These are phyloP conservation scores for Phytophthora pisi DNA, from an alignment of 352 stramenopile genomes.

Conservation along the genomic window DNA sequence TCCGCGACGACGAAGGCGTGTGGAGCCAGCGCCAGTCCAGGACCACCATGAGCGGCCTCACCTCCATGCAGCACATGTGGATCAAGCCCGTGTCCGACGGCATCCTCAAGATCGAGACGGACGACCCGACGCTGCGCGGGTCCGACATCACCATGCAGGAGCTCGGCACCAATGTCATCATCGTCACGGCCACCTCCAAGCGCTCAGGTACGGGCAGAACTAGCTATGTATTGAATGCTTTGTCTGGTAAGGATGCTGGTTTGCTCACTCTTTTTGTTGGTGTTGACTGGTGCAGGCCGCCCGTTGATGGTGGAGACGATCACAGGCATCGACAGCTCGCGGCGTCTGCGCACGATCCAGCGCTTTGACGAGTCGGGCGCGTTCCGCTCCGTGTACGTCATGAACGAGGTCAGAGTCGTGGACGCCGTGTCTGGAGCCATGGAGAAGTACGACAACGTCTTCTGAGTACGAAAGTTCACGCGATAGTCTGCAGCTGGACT, in stretches of 20 bases:
- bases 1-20: slow-evolving; percentile 85
- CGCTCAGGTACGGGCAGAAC: slow-evolving; percentile 54
- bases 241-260: neutral
- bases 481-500: neutral
- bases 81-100: slow-evolving; percentile 88
- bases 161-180: slow-evolving; percentile 79
- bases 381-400: slow-evolving; percentile 89
- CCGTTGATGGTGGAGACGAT: slow-evolving; percentile 88
- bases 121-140: slow-evolving; percentile 79
- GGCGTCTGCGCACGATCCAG: slow-evolving; percentile 83
- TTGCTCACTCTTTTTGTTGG: slow-evolving; percentile 8
- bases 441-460: slow-evolving; percentile 88
- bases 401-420: slow-evolving; percentile 87
- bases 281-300: slow-evolving; percentile 37
- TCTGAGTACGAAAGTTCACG: slow-evolving; percentile 39
- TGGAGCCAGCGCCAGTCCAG: slow-evolving; percentile 88
- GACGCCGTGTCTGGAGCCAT: slow-evolving; percentile 88
- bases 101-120: slow-evolving; percentile 88
- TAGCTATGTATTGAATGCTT: neutral
- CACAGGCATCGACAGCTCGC: slow-evolving; percentile 81
- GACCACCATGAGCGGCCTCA: slow-evolving; percentile 87
- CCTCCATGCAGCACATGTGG: slow-evolving; percentile 88
- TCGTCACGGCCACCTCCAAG: slow-evolving; percentile 87
- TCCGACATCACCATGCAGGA: slow-evolving; percentile 89
- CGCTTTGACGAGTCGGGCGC: slow-evolving; percentile 86